These are phyloP conservation scores for Fusarium globosum DNA, from an alignment of 2,329 filamentous ascomycete species.

Conservation along the genomic window DNA sequence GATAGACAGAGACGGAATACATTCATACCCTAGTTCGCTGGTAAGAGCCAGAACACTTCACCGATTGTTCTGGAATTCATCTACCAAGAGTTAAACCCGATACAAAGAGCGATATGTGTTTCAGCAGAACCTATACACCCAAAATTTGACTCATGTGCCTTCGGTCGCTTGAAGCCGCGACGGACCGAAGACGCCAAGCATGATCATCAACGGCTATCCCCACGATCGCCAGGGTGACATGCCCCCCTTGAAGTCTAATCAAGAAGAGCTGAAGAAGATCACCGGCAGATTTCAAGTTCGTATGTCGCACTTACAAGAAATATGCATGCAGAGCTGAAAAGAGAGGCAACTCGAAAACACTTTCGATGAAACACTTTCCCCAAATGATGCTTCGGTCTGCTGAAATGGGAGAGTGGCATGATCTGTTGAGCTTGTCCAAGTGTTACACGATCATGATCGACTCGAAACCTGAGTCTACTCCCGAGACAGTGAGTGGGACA, in stretches of 20 bases:
- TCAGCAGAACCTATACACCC: not conserved
- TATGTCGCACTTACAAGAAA: not conserved
- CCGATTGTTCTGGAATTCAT: not conserved
- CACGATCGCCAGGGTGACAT: conserved; percentile 13
- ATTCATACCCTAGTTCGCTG: not conserved
- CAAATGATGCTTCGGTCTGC: not conserved
- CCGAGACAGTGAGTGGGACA: not conserved
- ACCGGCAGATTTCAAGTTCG: not conserved
- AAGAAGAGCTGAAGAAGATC: conserved; percentile 35
- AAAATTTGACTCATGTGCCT: not conserved
- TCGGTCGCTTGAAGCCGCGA: not conserved
- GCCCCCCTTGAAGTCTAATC: not conserved
- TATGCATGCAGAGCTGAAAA: conserved; percentile 25
- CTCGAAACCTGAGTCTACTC: conserved; percentile 15
- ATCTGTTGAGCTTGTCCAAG: not conserved
- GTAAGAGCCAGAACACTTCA: no score
- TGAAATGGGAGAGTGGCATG: not conserved
- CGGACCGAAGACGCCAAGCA: not conserved
- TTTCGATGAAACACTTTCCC: not conserved
- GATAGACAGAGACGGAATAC: not conserved
- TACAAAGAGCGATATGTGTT: not conserved
- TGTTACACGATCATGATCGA: conserved; percentile 20
- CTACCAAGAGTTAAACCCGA: not conserved
- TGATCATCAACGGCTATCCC: conserved; percentile 18
- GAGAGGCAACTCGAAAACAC: not conserved